Percentiles rank a stretch among this genome's conserved stretches.
phyloP scores from a whole-genome alignment of 2,329 filamentous ascomycete genomes.

The Penicillium brasilianum region DNA sequence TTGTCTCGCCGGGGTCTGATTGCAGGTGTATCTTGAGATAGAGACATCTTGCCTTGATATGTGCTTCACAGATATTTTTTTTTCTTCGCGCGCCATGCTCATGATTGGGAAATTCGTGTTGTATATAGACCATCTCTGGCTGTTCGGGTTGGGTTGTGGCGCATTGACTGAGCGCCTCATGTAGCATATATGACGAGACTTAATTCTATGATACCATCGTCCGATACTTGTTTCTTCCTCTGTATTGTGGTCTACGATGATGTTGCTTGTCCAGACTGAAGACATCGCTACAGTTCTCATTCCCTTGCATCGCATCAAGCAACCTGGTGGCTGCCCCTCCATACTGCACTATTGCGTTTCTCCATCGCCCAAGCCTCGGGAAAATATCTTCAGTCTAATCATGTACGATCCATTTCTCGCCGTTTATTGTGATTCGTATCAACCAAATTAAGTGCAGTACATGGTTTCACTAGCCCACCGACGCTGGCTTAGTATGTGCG shows the following conservation, averaged over 20 bases:
- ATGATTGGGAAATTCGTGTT: slow-evolving; percentile 35
- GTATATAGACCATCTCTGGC: slow-evolving; percentile 43
- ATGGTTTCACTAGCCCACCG: background rate
- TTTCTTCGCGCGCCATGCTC: slow-evolving; percentile 25
- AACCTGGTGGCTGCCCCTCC: background rate
- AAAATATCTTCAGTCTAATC: too few species aligned
- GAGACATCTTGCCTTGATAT: slow-evolving; percentile 22
- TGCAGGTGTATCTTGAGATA: background rate
- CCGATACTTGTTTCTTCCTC: background rate
- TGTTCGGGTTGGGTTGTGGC: slow-evolving; percentile 32
- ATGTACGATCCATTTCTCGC: background rate
- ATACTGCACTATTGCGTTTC: too few species aligned
- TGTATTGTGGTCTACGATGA: background rate
- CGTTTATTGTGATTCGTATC: background rate
- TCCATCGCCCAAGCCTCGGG: background rate
- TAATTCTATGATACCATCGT: slow-evolving; percentile 37
- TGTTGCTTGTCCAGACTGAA: background rate
- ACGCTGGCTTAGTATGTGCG: slow-evolving; percentile 2
- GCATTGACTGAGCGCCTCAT: slow-evolving; percentile 34
- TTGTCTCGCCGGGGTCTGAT: slow-evolving; percentile 34
- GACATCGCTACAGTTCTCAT: background rate
- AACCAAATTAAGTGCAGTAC: too few species aligned
- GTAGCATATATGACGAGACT: slow-evolving; percentile 38
- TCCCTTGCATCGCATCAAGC: background rate
- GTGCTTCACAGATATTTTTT: slow-evolving; percentile 9